Evolutionary conservation across 495 filamentous ascomycete genomes (phyloP), one percentile per base, ranked within the genome.

Genomic region (Podospora conica): DNA sequence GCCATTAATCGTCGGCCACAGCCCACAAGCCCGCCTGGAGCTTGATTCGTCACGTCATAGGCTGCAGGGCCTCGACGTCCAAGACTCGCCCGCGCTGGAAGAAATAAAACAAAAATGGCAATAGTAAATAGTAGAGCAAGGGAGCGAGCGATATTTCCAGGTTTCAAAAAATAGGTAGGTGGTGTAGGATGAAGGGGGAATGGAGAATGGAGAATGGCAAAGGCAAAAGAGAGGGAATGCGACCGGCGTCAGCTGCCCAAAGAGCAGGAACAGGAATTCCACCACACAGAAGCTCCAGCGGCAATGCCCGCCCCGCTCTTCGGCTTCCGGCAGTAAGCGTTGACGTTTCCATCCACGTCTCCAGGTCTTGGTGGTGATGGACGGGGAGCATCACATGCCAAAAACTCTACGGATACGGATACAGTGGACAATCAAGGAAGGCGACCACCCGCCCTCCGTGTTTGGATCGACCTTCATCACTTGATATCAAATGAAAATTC

Each of bases 1-100:
- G 80, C 80, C 80, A 82, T 82, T 61, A 77, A 75, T 62, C 71
- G 64, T 61, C 40, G 56, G 66, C 59, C 63, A 59, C 60, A 53
- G n/a, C n/a, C 61, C 57, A 27, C 60, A 53, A 53, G 59, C 27
- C 60, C 65, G 27, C 56, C 59, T 57, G 24, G 24, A 55, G 24
- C 27, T 63, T 61, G 61, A 60, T 64, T 58, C 53, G 63, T 64
- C 63, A 69, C 67, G 70, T 71, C 70, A 71, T 71, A 60, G 68
- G 67, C 60, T 64, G 63, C 40, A 18, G 63, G 63, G 63, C 62
- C 58, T 58, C 9, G 61, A 60, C 62, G 59, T 60, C 24, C 62
- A 21, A 55, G 4, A 7, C 54, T 57, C 62, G 54, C 24, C 53
- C 4, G 10, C 12, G 24, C 22, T 22, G 28, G 31, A 40, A 28